These are phyloP conservation scores for Ceratobasidium sp. DNA, from an alignment of 1,284 basidiomycete genomes.

Conservation along the genomic window DNA sequence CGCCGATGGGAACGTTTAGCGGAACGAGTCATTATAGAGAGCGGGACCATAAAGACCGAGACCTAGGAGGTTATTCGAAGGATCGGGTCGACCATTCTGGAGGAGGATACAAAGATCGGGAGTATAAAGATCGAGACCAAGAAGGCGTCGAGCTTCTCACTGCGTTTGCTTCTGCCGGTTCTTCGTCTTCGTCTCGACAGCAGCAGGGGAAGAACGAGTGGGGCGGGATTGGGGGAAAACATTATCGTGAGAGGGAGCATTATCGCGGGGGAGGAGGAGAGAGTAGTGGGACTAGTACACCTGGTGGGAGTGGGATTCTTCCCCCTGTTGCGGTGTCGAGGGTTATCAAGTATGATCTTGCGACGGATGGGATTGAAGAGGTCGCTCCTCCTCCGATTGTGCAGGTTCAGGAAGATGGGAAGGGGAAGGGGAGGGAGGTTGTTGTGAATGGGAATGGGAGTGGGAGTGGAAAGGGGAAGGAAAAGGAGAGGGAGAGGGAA, in stretches of 20 bases:
- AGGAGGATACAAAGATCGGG: no score
- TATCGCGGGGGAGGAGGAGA: neutral
- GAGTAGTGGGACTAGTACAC: slow-evolving; percentile 21
- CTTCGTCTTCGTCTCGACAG: no score
- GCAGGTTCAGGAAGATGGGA: neutral
- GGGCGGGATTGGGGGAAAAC: slow-evolving; percentile 19
- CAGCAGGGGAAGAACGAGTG: neutral
- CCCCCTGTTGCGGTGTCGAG: no score
- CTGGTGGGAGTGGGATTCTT: neutral
- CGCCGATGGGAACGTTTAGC: no score
- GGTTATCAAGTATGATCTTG: slow-evolving; percentile 12
- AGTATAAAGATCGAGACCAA: slow-evolving; percentile 10
- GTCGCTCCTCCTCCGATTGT: neutral
- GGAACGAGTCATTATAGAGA: slow-evolving; percentile 8
- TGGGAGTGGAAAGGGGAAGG: slow-evolving; percentile 22
- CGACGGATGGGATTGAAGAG: slow-evolving; percentile 1
- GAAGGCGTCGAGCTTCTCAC: slow-evolving; percentile 22
- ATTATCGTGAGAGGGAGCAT: slow-evolving; percentile 26
- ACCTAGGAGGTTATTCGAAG: no score
- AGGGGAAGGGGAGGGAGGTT: slow-evolving; percentile 13
- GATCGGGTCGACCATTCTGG: no score
- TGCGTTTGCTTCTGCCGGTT: slow-evolving; percentile 16
- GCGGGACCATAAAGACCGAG: no score
- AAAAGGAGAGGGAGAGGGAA: neutral
- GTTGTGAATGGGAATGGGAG: no score